Base-by-base conservation (phyloP, 768 basidiomycete species). In the Podaxis sp. region DNA sequence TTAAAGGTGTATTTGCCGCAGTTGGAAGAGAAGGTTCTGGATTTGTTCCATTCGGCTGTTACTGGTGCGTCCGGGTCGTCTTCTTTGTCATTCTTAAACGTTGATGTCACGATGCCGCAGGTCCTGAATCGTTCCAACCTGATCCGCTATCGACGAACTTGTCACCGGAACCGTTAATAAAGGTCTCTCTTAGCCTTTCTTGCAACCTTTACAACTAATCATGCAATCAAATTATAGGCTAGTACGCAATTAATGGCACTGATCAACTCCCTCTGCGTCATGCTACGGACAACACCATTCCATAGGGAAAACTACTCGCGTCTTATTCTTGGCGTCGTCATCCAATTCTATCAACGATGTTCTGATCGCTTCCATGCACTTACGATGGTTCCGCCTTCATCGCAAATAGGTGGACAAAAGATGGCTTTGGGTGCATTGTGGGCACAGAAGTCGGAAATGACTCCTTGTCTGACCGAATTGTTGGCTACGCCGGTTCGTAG, bases 311-410 rank as follows among this genome's bases (percentile, higher is more conserved):
- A 89, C 71, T 97, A 98, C 72, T 89, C 93, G 17, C 85, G 94
- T n/a, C 79, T 98, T 33, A 96, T 98, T 61, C 84, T 98, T 36
- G 89, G 91, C 15, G 90, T 98, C 58, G 90, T 98, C 61, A 94
- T 96, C 43, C 95, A 97, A 73, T 97, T 96, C 71, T 97, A 98
- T 69, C 94, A 97, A 71, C 86, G 91, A 27, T 98, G 94, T 67
- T 94, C 92, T 66, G 90, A 94, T 69, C 83, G 88, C 41, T 97
- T 93, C 72, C 90, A 94, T 65, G 84, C 85, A 69, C 77, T 92
- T 37, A 88, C 90, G 12, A 79, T 85, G 2, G 84, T 84, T 62
- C 71, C 83, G 56, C 74, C 77, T 52, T 55, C 54, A 12, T 55
- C 60, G 19, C 33, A 54, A 22, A 38, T 55, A 25, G 61, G 54